A percentile compares a stretch with the other conserved stretches of the same genome.
Conservation (phyloP, 2,329 filamentous ascomycete genomes). For the Apiospora aurea region DNA sequence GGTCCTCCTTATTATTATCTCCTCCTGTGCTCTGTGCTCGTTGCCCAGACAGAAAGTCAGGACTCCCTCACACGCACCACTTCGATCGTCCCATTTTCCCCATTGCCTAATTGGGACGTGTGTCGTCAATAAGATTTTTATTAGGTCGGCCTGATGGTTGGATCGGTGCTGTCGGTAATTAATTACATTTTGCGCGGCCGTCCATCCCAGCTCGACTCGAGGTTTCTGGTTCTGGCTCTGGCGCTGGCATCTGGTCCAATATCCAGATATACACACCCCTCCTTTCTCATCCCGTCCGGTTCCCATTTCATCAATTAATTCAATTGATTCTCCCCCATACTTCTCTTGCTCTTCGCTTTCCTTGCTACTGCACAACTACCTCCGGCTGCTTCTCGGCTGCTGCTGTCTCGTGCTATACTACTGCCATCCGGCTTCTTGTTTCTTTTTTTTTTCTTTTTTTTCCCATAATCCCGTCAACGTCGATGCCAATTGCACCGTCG, state of each 20-base stretch:
- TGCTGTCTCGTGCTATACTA: background rate
- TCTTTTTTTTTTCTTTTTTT: background rate
- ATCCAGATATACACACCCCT: slow-evolving; percentile 17
- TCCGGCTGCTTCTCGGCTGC: background rate
- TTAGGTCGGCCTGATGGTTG: slow-evolving; percentile 19
- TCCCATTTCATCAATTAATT: slow-evolving; percentile 12
- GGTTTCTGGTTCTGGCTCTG: background rate
- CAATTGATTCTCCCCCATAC: slow-evolving; percentile 3
- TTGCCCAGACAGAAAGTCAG: no score
- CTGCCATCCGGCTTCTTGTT: background rate
- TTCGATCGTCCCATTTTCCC: slow-evolving; percentile 19
- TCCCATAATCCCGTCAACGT: slow-evolving; percentile 5
- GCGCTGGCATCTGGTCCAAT: slow-evolving; percentile 10
- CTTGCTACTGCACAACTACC: background rate
- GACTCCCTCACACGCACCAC: background rate
- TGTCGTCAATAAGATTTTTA: slow-evolving; percentile 21
- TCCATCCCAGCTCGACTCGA: background rate
- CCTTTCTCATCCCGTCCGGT: background rate
- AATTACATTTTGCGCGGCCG: slow-evolving; percentile 15
- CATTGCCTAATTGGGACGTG: slow-evolving; percentile 19
- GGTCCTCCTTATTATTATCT: background rate
- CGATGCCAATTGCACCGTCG: background rate
- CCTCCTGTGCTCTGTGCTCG: background rate
- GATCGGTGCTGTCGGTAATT: slow-evolving; percentile 21
- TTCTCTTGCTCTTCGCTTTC: slow-evolving; percentile 4